phyloP scores from a whole-genome alignment of 768 basidiomycete genomes.

The Suillus luteus region DNA sequence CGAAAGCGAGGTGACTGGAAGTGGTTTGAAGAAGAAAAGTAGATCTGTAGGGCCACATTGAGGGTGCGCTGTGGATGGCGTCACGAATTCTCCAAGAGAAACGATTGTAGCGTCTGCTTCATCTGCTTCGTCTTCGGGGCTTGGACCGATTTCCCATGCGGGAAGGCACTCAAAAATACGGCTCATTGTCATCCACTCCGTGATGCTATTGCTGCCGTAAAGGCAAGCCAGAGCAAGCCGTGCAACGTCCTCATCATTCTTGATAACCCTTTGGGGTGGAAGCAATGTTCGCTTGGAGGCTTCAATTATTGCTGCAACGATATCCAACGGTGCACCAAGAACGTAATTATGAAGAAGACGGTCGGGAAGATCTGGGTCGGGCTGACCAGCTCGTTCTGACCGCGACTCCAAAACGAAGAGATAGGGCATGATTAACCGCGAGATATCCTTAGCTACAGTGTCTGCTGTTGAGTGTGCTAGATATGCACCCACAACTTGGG shows the following conservation, averaged over 20 bases:
- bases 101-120: conserved; percentile 79
- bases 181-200: conserved; percentile 85
- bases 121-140: conserved; percentile 67
- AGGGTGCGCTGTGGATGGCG: conserved; percentile 65
- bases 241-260: conserved; percentile 81
- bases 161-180: conserved; percentile 95
- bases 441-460: conserved; percentile 67
- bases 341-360: conserved; percentile 74
- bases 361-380: conserved; percentile 66
- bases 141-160: conserved; percentile 70
- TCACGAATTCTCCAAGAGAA: conserved; percentile 78
- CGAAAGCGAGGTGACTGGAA: conserved; percentile 75
- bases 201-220: conserved; percentile 75
- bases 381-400: conserved; percentile 74
- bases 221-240: conserved; percentile 85
- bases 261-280: conserved; percentile 67
- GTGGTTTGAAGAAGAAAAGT: conserved; percentile 77
- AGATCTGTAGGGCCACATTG: conserved; percentile 68
- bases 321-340: conserved; percentile 64
- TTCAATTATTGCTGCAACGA: conserved; percentile 79
- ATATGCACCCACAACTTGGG: conserved; percentile 72
- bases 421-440: conserved; percentile 85
- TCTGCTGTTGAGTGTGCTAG: conserved; percentile 69
- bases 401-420: conserved; percentile 90
- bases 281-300: conserved; percentile 90